phyloP scores from a whole-genome alignment of 306 rosid genomes.

The Hylodesmum podocarpum region DNA sequence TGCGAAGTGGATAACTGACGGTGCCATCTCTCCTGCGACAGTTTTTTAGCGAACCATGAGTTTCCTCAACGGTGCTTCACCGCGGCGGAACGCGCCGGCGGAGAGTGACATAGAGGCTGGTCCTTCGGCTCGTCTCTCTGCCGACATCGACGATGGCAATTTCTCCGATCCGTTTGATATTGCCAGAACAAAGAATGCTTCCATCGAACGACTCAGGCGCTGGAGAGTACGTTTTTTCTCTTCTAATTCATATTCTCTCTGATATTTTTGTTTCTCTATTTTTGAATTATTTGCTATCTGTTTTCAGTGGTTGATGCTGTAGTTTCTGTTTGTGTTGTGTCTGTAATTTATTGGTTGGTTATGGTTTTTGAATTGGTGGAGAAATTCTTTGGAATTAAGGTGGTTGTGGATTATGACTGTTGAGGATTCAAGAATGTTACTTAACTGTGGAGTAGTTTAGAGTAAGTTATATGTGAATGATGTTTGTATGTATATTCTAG shows the following conservation, averaged over 20 bases:
- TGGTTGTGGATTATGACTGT: not conserved
- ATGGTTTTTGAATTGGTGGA: not conserved
- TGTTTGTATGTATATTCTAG: not conserved
- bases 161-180: slow-evolving; percentile 58
- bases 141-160: slow-evolving; percentile 46
- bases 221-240: slow-evolving; percentile 74
- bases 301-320: not conserved
- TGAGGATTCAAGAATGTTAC: not conserved
- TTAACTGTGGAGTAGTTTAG: slow-evolving; percentile 1
- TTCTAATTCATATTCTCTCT: not conserved
- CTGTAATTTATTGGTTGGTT: not conserved
- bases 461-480: not conserved
- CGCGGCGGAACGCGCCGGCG: slow-evolving; percentile 13
- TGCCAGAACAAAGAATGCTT: slow-evolving; percentile 73
- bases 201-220: slow-evolving; percentile 78
- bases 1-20: slow-evolving; percentile 34
- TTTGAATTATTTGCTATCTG: not conserved
- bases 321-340: not conserved
- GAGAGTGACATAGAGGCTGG: slow-evolving; percentile 70
- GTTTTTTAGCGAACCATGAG: slow-evolving; percentile 52
- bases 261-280: not conserved
- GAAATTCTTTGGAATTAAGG: not conserved
- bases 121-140: slow-evolving; percentile 18
- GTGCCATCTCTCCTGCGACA: slow-evolving; percentile 98
- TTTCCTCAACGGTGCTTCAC: slow-evolving; percentile 48